Percentiles rank a stretch among this genome's conserved stretches.
phyloP scores from a whole-genome alignment of 352 stramenopile species.

The Phytophthora citrophthora region DNA sequence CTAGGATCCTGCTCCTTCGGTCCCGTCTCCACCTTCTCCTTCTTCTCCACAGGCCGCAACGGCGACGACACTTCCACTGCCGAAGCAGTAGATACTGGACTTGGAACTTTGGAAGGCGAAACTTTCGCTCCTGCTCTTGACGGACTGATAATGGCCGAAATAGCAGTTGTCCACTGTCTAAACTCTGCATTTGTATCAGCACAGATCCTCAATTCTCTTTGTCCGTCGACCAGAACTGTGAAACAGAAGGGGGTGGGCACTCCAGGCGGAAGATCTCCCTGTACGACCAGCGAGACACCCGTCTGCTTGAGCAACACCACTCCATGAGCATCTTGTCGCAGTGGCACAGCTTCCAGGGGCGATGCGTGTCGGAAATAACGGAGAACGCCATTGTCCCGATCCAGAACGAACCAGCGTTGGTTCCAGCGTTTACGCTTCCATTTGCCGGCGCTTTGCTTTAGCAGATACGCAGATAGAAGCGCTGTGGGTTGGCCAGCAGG shows the following conservation, averaged over 20 bases:
- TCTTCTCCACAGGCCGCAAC: slow-evolving; percentile 21
- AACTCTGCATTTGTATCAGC: slow-evolving; percentile 78
- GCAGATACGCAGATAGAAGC: slow-evolving; percentile 65
- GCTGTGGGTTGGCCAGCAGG: slow-evolving; percentile 10
- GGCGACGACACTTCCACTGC: slow-evolving; percentile 7
- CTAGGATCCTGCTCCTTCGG: slow-evolving; percentile 3
- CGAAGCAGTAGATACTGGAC: slow-evolving; percentile 8
- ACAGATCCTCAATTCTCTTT: slow-evolving; percentile 60
- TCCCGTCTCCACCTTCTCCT: slow-evolving; percentile 5
- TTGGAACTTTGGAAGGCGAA: slow-evolving; percentile 5
- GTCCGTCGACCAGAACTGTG: slow-evolving; percentile 49
- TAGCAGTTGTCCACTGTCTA: slow-evolving; percentile 74
- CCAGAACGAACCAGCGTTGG: slow-evolving; percentile 83
- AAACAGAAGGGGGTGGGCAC: slow-evolving; percentile 88
- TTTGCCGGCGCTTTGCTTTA: slow-evolving; percentile 82
- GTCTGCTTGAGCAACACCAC: slow-evolving; percentile 49
- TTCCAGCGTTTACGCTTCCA: slow-evolving; percentile 86
- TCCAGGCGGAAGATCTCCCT: slow-evolving; percentile 67
- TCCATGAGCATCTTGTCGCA: slow-evolving; percentile 68
- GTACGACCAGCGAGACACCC: slow-evolving; percentile 69
- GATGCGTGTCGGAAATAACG: slow-evolving; percentile 81
- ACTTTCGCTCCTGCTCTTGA: slow-evolving; percentile 19
- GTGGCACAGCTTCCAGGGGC: slow-evolving; percentile 52
- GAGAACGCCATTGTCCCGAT: slow-evolving; percentile 63
- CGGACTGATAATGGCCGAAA: slow-evolving; percentile 72